Evolutionary conservation across 2,329 filamentous ascomycete species (phyloP), one percentile per base, ranked within the genome.

Genomic region (Ophiostoma piceae): DNA sequence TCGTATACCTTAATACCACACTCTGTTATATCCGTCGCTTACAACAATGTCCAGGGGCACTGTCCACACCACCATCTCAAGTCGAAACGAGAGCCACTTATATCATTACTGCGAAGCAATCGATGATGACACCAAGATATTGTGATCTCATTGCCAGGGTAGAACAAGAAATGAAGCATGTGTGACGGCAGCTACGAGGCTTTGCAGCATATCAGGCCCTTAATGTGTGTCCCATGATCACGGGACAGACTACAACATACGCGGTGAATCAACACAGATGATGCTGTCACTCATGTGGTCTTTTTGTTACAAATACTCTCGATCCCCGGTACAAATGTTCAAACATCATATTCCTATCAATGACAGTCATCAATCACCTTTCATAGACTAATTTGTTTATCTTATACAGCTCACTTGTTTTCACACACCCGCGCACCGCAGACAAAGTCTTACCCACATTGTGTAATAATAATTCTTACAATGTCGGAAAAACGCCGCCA

Each of bases 11-110:
- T 8, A 51, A 26, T 26, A 26, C 51, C 8, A 14, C 11, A 7
- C 47, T 54, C 51, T 57, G 51, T 14, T 57, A 12, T 57, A 57
- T 57, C 51, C 51, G 22, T 26, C n/a, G 22, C 51, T 57, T 57
- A 12, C 51, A 26, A 57, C 11, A 57, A 3, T 22, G 26, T 11
- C 51, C 22, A 57, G 22, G 51, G 51, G 51, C n/a, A 57, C n/a
- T 12, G 51, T 51, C 51, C 51, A 26, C 51, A 57, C 51, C 51
- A 57, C 51, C 51, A 57, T 57, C 22, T 57, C 51, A 12, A 57
- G 22, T 5, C 11, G n/a, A 57, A 57, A 4, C 22, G 22, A 57
- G 51, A 26, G 51, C 22, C 51, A 57, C 51, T 57, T 57, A 57
- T 14, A 57, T 57, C 51, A 57, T 57, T 12, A 29, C 26, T 22